Evolutionary conservation across 768 basidiomycete species (phyloP).

Genomic region (Cystofilobasidium capitatum): DNA sequence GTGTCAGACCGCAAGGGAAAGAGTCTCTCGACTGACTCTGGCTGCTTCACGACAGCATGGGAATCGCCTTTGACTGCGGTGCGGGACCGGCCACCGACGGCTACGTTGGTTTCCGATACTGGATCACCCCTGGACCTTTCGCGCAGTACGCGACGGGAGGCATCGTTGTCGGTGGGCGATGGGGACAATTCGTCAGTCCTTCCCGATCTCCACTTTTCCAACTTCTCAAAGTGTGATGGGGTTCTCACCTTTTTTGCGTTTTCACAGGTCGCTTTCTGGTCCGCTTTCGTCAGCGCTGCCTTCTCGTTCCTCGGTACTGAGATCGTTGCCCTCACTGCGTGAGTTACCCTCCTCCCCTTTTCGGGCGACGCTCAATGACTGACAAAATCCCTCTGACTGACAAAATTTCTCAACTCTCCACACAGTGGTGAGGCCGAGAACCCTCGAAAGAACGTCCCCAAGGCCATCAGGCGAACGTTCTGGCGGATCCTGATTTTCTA

Average conservation of each 20-base stretch:
- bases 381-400: no score
- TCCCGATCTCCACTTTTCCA: no score
- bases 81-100: conserved; percentile 29
- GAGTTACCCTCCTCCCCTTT: not conserved
- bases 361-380: no score
- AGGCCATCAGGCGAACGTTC: conserved; percentile 13
- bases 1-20: no score
- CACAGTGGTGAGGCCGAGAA: conserved; percentile 42
- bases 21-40: no score
- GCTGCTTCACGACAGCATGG: no score
- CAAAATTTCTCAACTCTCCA: not conserved
- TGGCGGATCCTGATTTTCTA: conserved; percentile 31
- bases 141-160: conserved; percentile 4
- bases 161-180: conserved; percentile 26
- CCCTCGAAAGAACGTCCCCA: conserved; percentile 29
- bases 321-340: conserved; percentile 34
- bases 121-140: conserved; percentile 23
- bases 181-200: conserved; percentile 27
- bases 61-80: conserved; percentile 33
- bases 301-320: conserved; percentile 26
- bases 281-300: conserved; percentile 35
- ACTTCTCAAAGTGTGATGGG: no score
- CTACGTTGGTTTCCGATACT: conserved; percentile 30
- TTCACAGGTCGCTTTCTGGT: conserved; percentile 40
- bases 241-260: no score